phyloP scores from a whole-genome alignment of 2,329 filamentous ascomycete genomes.

The Botryotinia narcissicola region DNA sequence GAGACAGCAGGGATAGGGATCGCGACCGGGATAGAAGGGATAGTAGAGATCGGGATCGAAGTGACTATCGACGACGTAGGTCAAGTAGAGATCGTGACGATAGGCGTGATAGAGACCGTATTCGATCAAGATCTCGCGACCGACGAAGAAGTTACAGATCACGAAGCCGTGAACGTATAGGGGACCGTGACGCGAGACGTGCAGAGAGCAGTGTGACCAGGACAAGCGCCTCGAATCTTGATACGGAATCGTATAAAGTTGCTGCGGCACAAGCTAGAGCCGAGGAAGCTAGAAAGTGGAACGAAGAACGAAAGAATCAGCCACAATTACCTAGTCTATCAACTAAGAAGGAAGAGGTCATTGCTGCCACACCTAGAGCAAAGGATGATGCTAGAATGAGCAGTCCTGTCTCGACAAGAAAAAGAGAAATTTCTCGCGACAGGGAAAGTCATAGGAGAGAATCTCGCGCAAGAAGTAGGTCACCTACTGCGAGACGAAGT shows the following conservation, averaged over 20 bases:
- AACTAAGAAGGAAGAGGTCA: slow-evolving; percentile 24
- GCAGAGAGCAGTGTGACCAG: slow-evolving; percentile 19
- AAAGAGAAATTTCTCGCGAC: slow-evolving; percentile 37
- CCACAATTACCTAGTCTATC: slow-evolving; percentile 48
- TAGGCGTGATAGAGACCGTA: slow-evolving; percentile 28
- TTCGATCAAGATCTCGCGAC: slow-evolving; percentile 27
- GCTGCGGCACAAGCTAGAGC: slow-evolving; percentile 62
- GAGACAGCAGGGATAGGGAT: slow-evolving; percentile 23
- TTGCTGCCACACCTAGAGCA: slow-evolving; percentile 23
- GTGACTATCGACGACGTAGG: slow-evolving; percentile 32
- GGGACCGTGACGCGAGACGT: slow-evolving; percentile 29
- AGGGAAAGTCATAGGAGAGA: slow-evolving; percentile 33
- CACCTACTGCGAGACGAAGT: slow-evolving; percentile 31
- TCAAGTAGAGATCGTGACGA: slow-evolving; percentile 36
- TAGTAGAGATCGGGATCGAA: slow-evolving; percentile 31
- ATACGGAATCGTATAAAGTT: slow-evolving; percentile 48
- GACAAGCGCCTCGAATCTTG: slow-evolving; percentile 18
- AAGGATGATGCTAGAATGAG: slow-evolving; percentile 26
- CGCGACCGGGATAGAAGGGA: slow-evolving; percentile 33
- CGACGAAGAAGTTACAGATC: slow-evolving; percentile 32
- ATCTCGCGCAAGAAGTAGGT: slow-evolving; percentile 38
- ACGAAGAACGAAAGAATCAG: slow-evolving; percentile 58
- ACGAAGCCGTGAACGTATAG: slow-evolving; percentile 29
- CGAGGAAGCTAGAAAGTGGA: slow-evolving; percentile 60
- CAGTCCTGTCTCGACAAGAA: slow-evolving; percentile 33